A percentile compares a stretch with the other conserved stretches of the same genome.
phyloP scores from a whole-genome alignment of 768 basidiomycete species.

The Panus rudis region DNA sequence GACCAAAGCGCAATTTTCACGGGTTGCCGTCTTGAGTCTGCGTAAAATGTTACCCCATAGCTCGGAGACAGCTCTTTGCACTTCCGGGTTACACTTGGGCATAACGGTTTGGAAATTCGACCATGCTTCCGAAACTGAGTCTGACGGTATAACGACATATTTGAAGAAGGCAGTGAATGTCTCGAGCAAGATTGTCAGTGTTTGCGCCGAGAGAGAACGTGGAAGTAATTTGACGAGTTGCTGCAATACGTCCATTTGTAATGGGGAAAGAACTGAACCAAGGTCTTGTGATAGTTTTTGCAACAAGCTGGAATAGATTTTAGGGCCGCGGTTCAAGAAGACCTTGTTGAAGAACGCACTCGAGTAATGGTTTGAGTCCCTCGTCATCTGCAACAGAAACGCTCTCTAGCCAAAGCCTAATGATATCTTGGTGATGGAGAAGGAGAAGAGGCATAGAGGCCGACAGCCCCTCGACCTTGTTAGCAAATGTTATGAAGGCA shows the following conservation, averaged over 20 bases:
- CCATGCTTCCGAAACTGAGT: conserved; percentile 60
- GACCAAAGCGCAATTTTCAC: conserved; percentile 49
- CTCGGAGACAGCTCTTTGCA: conserved; percentile 74
- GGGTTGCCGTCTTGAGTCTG: conserved; percentile 53
- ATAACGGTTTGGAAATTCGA: conserved; percentile 39
- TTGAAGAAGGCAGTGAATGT: conserved; percentile 68
- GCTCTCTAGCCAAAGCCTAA: conserved; percentile 55
- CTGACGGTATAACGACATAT: conserved; percentile 61
- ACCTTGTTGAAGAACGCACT: conserved; percentile 45
- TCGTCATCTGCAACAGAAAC: conserved; percentile 62
- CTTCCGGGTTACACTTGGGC: conserved; percentile 57
- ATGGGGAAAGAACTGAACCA: conserved; percentile 64
- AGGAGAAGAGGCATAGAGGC: conserved; percentile 76
- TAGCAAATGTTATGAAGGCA: conserved; percentile 64
- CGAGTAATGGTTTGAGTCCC: conserved; percentile 63
- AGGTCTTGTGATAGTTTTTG: conserved; percentile 78
- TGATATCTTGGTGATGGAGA: conserved; percentile 69
- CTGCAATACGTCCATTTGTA: conserved; percentile 48
- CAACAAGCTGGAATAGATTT: conserved; percentile 45
- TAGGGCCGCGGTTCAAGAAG: not conserved
- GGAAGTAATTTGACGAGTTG: conserved; percentile 52
- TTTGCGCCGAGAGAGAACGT: conserved; percentile 49
- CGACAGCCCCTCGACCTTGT: conserved; percentile 51
- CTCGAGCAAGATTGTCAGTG: conserved; percentile 56
- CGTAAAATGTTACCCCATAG: conserved; percentile 81